Percentiles rank a stretch among this genome's conserved stretches.
phyloP scores from a whole-genome alignment of 2,329 filamentous ascomycete species.

The Stachybotrys elegans region DNA sequence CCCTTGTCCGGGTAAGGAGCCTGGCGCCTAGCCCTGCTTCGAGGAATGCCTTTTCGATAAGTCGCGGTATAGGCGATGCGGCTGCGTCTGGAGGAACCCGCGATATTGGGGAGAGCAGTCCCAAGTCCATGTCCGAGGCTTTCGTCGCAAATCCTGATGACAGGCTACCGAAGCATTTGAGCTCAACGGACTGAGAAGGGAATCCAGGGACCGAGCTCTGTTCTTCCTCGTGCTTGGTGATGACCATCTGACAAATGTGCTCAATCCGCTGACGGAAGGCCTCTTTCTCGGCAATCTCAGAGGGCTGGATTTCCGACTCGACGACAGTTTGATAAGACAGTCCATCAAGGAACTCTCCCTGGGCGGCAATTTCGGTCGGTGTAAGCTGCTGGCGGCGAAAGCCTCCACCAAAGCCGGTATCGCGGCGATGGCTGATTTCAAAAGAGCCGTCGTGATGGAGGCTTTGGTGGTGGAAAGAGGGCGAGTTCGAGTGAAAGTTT shows the following conservation, averaged over 20 bases:
- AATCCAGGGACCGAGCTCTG: constrained; percentile 38
- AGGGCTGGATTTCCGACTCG: constrained; percentile 55
- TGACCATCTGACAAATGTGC: constrained; percentile 54
- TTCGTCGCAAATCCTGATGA: constrained; percentile 81
- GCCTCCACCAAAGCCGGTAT: constrained; percentile 2
- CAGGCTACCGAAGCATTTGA: constrained; percentile 78
- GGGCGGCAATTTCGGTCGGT: constrained; percentile 42
- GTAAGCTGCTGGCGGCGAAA: constrained; percentile 13
- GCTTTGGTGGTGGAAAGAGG: no score
- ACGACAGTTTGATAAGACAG: constrained; percentile 42
- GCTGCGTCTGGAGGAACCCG: constrained; percentile 45
- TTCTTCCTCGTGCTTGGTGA: constrained; percentile 47
- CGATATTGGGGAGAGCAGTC: constrained; percentile 63
- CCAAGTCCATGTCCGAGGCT: constrained; percentile 87
- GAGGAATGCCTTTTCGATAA: constrained; percentile 71
- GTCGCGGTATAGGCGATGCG: constrained; percentile 61
- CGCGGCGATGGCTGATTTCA: no score
- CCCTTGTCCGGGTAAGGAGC: constrained; percentile 70
- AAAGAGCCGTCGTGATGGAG: no score
- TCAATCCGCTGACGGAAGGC: constrained; percentile 62
- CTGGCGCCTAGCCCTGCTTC: constrained; percentile 69
- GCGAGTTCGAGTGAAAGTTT: no score
- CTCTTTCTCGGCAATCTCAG: constrained; percentile 68
- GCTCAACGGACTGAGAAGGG: constrained; percentile 50
- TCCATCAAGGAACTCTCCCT: constrained; percentile 43